Conservation (phyloP, 176 grass and related monocot species). For the Zizania latifolia region DNA sequence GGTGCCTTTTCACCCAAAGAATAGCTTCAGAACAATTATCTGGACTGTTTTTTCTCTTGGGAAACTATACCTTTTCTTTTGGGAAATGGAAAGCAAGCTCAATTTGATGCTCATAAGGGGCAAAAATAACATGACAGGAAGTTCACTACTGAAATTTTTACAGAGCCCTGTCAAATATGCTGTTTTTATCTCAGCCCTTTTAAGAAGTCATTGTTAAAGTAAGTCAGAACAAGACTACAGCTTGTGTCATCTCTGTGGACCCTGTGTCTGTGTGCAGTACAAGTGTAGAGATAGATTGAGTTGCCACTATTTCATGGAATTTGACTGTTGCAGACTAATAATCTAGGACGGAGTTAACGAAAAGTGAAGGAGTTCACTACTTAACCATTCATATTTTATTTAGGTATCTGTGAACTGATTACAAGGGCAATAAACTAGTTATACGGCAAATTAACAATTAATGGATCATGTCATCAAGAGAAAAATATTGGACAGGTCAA, state of each 20-base stretch:
- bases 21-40: not conserved
- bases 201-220: slow-evolving; percentile 32
- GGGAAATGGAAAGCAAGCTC: not conserved
- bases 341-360: too few relatives aligned
- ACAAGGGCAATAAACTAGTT: slow-evolving; percentile 10
- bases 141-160: not conserved
- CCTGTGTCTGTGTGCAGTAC: slow-evolving; percentile 15
- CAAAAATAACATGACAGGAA: not conserved
- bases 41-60: not conserved
- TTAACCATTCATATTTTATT: too few relatives aligned
- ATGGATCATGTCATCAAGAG: slow-evolving; percentile 1
- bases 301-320: slow-evolving; percentile 31
- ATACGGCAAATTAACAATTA: not conserved
- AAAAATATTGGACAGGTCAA: slow-evolving; percentile 16
- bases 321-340: slow-evolving; percentile 23
- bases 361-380: too few relatives aligned
- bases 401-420: too few relatives aligned
- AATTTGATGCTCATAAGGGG: not conserved
- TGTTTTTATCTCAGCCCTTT: slow-evolving; percentile 11
- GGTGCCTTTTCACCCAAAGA: not conserved
- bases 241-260: slow-evolving; percentile 22
- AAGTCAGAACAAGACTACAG: not conserved
- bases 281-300: slow-evolving; percentile 21
- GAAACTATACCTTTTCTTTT: not conserved
- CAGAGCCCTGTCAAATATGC: not conserved